phyloP scores from a whole-genome alignment of 1,284 basidiomycete genomes.

The Amylostereum areolatum region DNA sequence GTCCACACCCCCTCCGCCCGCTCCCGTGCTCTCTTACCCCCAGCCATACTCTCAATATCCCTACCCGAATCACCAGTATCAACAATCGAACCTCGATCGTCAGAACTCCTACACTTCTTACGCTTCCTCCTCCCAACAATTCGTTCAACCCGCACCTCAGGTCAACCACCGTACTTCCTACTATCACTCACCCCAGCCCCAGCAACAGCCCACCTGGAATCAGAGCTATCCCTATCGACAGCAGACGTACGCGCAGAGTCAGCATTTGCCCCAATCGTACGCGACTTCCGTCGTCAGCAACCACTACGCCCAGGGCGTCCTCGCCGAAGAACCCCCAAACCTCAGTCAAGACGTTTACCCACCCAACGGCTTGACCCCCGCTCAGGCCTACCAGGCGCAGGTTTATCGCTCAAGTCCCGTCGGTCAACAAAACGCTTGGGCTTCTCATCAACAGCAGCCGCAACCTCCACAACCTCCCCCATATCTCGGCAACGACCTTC shows the following conservation, averaged over 20 bases:
- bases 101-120: constrained; percentile 24
- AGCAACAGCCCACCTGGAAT: constrained; percentile 9
- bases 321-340: constrained; percentile 53
- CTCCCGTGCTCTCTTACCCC: constrained; percentile 12
- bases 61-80: constrained; percentile 21
- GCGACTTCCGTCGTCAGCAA: constrained; percentile 7
- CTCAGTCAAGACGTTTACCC: constrained; percentile 39
- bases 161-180: constrained; percentile 24
- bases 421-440: constrained; percentile 18
- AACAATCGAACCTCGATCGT: constrained; percentile 11
- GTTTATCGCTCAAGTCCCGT: constrained; percentile 45
- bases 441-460: constrained; percentile 1
- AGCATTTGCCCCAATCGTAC: constrained; percentile 18
- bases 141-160: constrained; percentile 14
- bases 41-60: constrained; percentile 8
- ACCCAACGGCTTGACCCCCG: constrained; percentile 57
- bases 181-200: constrained; percentile 11
- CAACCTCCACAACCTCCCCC: neutral
- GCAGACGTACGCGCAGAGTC: constrained; percentile 19
- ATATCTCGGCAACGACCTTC: neutral
- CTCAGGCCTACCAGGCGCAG: constrained; percentile 75
- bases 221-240: constrained; percentile 25
- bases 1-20: constrained; percentile 18
- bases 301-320: constrained; percentile 23
- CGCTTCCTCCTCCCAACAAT: constrained; percentile 15